Evolutionary conservation across 345 rosid genomes (phyloP).

Genomic region (Moricandia arvensis): DNA sequence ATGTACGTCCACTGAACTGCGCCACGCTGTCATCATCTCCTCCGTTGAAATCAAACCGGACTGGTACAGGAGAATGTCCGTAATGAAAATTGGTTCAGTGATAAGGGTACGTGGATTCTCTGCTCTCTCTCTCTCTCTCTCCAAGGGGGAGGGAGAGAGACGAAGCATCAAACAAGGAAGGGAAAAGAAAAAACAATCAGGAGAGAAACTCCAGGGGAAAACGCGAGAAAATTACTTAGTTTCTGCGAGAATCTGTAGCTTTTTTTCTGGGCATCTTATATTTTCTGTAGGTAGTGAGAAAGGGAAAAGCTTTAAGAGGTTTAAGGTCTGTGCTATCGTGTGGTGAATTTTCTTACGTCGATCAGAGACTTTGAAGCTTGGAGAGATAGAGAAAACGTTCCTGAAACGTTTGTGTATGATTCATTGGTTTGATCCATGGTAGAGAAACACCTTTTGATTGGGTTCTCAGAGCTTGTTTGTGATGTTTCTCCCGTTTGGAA

Average conservation of each 20-base stretch:
- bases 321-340: conserved; percentile 11
- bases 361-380: background rate
- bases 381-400: background rate
- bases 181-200: background rate
- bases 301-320: conserved; percentile 2
- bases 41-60: conserved; percentile 36
- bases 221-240: conserved; percentile 22
- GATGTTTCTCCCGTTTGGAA: conserved; percentile 25
- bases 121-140: conserved; percentile 11
- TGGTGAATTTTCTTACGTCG: background rate
- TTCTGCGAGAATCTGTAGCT: conserved; percentile 7
- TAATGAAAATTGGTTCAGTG: background rate
- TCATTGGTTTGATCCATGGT: conserved; percentile 28
- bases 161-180: conserved; percentile 21
- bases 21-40: conserved; percentile 36
- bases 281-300: background rate
- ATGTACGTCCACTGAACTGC: background rate
- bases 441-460: conserved; percentile 14
- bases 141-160: background rate
- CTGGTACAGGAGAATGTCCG: conserved; percentile 8
- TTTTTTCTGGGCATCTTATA: background rate
- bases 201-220: conserved; percentile 28
- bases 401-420: background rate
- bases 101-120: conserved; percentile 41
- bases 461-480: background rate